Conservation (phyloP, 1,139 yeast genomes). For the Hyphopichia pseudoburtonii region DNA sequence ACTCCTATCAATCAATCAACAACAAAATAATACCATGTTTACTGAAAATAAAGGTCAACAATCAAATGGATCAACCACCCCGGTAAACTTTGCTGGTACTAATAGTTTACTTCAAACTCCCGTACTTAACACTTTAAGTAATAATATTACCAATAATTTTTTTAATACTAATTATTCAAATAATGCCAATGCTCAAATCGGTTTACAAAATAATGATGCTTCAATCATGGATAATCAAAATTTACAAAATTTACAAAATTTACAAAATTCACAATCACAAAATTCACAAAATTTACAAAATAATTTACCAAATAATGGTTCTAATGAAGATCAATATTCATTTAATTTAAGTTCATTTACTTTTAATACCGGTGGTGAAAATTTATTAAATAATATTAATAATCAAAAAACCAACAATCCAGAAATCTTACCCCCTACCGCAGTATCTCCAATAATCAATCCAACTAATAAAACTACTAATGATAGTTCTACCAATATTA, state of each 20-base stretch:
- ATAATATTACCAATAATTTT: constrained; percentile 36
- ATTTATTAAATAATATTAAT: constrained; percentile 17
- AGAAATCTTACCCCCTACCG: no score
- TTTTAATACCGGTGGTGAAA: constrained; percentile 4
- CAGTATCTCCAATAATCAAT: constrained; percentile 10
- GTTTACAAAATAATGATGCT: no score
- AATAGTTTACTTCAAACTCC: constrained; percentile 31
- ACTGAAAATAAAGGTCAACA: neutral
- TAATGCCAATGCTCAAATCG: constrained; percentile 7
- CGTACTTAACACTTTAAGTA: constrained; percentile 25
- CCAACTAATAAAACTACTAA: constrained; percentile 8
- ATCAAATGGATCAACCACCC: constrained; percentile 3
- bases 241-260: no score
- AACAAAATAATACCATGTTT: neutral
- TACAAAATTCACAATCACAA: no score
- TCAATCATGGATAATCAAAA: no score
- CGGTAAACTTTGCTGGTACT: constrained; percentile 8
- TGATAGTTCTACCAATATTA: constrained; percentile 21
- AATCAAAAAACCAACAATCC: no score
- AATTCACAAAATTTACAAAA: no score
- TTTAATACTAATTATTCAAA: constrained; percentile 29
- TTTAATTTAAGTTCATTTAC: constrained; percentile 40
- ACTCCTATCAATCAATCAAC: neutral
- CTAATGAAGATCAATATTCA: constrained; percentile 33
- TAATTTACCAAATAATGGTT: constrained; percentile 2